phyloP scores from a whole-genome alignment of 1,284 basidiomycete genomes.

The Cryptococcus sp. region DNA sequence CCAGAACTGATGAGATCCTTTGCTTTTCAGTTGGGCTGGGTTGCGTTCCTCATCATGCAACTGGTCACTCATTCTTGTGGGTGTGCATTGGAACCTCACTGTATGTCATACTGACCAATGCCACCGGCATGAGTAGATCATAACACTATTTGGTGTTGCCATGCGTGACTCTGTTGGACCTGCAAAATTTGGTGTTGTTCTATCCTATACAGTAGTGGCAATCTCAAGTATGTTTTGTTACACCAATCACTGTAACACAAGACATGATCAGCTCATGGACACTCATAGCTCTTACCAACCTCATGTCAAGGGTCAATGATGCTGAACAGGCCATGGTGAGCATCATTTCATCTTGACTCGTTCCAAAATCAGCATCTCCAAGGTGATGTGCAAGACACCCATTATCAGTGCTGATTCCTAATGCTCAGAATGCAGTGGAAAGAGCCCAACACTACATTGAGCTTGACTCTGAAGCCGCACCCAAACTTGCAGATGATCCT shows the following conservation, averaged over 20 bases:
- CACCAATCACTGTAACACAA: too few relatives aligned
- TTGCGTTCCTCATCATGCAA: too few relatives aligned
- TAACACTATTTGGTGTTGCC: conserved; percentile 36
- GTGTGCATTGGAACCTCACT: too few relatives aligned
- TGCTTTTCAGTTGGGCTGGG: too few relatives aligned
- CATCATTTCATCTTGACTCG: too few relatives aligned
- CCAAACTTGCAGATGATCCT: conserved; percentile 33
- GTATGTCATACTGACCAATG: too few relatives aligned
- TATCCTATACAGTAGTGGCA: conserved; percentile 29
- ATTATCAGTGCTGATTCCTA: conserved; percentile 15
- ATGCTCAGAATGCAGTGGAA: conserved; percentile 36
- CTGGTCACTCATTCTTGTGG: too few relatives aligned
- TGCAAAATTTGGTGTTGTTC: conserved; percentile 43
- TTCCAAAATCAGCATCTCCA: too few relatives aligned
- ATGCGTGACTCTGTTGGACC: conserved; percentile 38
- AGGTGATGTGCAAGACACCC: too few relatives aligned
- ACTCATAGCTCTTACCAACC: background rate
- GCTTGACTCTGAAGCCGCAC: conserved; percentile 28
- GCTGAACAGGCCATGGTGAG: background rate
- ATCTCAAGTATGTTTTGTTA: conserved; percentile 8
- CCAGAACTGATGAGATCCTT: too few relatives aligned
- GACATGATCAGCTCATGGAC: background rate
- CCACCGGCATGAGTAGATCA: background rate
- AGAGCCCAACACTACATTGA: conserved; percentile 33
- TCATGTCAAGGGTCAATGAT: background rate